phyloP scores from a whole-genome alignment of 257 asterid species.

The Solanum tacnaense region DNA sequence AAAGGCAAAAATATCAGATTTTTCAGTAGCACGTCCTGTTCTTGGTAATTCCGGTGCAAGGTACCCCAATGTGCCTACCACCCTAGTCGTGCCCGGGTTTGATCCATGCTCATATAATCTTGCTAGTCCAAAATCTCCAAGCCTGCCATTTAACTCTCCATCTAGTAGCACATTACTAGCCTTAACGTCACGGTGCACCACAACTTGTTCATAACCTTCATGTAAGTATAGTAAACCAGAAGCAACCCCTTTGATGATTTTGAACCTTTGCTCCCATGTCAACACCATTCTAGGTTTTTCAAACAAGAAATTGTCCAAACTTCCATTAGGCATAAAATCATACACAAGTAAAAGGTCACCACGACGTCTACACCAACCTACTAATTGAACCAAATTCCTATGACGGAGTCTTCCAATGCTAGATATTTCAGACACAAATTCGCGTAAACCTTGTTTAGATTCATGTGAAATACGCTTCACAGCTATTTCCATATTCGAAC shows the following conservation, averaged over 20 bases:
- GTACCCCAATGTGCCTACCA: constrained; percentile 64
- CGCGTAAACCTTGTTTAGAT: constrained; percentile 58
- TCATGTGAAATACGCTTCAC: constrained; percentile 63
- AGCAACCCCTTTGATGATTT: constrained; percentile 59
- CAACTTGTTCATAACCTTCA: constrained; percentile 57
- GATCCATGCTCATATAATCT: constrained; percentile 48
- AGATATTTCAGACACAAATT: constrained; percentile 57
- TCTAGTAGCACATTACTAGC: constrained; percentile 63
- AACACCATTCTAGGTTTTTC: constrained; percentile 23
- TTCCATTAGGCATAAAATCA: constrained; percentile 76
- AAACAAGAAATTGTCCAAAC: constrained; percentile 44
- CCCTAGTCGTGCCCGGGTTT: constrained; percentile 47
- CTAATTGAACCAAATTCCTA: constrained; percentile 52
- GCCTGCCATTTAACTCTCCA: constrained; percentile 34
- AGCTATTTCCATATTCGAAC: constrained; percentile 32
- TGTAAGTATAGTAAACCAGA: constrained; percentile 56
- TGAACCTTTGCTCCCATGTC: constrained; percentile 53
- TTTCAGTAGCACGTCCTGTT: constrained; percentile 44
- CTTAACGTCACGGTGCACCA: constrained; percentile 53
- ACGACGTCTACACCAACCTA: constrained; percentile 67
- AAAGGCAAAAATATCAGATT: constrained; percentile 48
- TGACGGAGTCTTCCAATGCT: constrained; percentile 64
- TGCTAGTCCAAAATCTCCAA: constrained; percentile 66
- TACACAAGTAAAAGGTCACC: constrained; percentile 55
- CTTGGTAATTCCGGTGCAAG: constrained; percentile 53